phyloP scores from a whole-genome alignment of 1,284 basidiomycete species.

The Fomitopsis schrenkii region DNA sequence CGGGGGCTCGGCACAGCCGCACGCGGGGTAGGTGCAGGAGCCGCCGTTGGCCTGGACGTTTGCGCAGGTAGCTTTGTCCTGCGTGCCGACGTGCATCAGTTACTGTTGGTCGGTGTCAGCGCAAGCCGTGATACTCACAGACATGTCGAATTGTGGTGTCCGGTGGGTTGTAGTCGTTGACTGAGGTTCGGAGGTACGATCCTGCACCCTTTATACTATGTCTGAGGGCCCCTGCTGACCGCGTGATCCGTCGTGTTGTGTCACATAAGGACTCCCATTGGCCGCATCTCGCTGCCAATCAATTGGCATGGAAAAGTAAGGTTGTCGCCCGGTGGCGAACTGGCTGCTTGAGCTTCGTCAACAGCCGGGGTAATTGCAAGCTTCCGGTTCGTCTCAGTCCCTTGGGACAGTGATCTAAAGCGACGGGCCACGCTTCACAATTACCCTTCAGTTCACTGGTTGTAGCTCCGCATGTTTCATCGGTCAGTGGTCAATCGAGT shows the following conservation, averaged over 20 bases:
- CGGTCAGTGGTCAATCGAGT: too few relatives aligned
- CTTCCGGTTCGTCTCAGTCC: too few relatives aligned
- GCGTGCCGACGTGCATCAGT: not conserved
- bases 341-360: too few relatives aligned
- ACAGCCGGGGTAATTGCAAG: too few relatives aligned
- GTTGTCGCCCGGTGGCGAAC: too few relatives aligned
- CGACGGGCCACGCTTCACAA: too few relatives aligned
- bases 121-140: not conserved
- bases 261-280: not conserved
- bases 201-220: not conserved
- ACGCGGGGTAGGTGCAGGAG: not conserved
- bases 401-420: too few relatives aligned
- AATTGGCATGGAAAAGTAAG: too few relatives aligned
- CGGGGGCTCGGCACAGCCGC: not conserved
- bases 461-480: too few relatives aligned
- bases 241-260: not conserved
- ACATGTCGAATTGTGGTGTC: not conserved
- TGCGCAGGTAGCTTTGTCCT: not conserved
- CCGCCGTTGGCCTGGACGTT: not conserved
- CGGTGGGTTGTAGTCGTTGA: not conserved
- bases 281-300: not conserved
- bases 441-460: too few relatives aligned
- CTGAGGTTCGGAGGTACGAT: not conserved
- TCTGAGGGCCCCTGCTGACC: not conserved
- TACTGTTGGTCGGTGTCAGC: not conserved